Conservation (phyloP, 148 eudicot genomes). For the Chenopodium berlandieri region DNA sequence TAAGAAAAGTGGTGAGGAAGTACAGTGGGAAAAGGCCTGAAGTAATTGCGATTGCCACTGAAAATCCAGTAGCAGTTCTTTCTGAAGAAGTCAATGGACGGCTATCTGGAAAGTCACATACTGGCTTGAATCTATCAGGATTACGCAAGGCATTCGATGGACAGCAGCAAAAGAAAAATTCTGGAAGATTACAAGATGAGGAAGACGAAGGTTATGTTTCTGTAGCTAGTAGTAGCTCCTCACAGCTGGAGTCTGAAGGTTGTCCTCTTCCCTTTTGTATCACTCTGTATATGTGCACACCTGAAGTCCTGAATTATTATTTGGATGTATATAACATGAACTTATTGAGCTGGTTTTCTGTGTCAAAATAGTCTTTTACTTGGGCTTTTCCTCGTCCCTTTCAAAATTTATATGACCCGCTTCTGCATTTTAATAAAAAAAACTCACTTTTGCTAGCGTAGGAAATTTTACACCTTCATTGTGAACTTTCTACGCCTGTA, state of each 20-base stretch:
- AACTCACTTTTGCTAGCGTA: neutral
- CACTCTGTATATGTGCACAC: neutral
- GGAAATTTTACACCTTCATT: neutral
- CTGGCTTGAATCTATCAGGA: slow-evolving; percentile 44
- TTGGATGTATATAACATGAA: neutral
- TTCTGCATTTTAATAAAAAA: neutral
- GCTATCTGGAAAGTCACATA: slow-evolving; percentile 57
- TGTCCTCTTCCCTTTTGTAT: neutral
- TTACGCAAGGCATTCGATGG: slow-evolving; percentile 50
- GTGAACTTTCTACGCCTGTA: neutral
- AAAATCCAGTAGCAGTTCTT: slow-evolving; percentile 79
- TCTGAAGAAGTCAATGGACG: slow-evolving; percentile 73
- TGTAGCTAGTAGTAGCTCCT: slow-evolving; percentile 22
- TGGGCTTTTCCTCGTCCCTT: neutral
- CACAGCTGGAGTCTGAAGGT: slow-evolving; percentile 46
- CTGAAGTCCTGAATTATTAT: neutral
- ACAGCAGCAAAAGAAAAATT: slow-evolving; percentile 41
- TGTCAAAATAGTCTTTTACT: neutral
- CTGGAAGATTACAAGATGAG: slow-evolving; percentile 33
- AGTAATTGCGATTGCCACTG: slow-evolving; percentile 79
- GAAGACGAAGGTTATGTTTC: slow-evolving; percentile 28
- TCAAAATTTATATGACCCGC: neutral
- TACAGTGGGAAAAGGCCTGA: slow-evolving; percentile 96
- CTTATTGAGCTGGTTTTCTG: neutral
- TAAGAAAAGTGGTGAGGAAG: slow-evolving; percentile 92